Conservation (phyloP, 306 rosid species). For the Fragaria vesca region DNA sequence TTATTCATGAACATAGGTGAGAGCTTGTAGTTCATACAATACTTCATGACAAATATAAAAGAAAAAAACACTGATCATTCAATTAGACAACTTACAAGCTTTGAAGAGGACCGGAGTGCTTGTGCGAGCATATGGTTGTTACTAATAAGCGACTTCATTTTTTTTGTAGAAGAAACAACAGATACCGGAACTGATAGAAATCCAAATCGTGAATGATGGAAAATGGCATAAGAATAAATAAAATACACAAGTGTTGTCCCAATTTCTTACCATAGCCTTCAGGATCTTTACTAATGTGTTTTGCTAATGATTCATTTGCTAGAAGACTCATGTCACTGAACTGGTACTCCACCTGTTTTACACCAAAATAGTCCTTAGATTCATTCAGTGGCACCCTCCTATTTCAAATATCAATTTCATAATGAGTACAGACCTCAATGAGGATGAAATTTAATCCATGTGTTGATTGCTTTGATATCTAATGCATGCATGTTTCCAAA, state of each 20-base stretch:
- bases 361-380: constrained; percentile 3
- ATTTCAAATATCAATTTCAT: background rate
- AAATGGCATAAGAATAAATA: background rate
- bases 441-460: background rate
- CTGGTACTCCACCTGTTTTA: constrained; percentile 80
- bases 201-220: constrained; percentile 10
- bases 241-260: background rate
- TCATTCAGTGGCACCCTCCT: background rate
- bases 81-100: constrained; percentile 62
- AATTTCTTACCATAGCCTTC: constrained; percentile 79
- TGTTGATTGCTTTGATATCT: background rate
- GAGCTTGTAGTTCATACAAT: constrained; percentile 10
- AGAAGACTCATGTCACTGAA: constrained; percentile 86
- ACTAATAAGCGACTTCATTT: constrained; percentile 63
- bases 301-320: constrained; percentile 81
- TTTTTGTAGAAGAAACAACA: constrained; percentile 71
- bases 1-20: constrained; percentile 7
- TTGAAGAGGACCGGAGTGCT: constrained; percentile 73
- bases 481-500: background rate
- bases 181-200: constrained; percentile 64
- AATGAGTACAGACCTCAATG: background rate
- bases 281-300: constrained; percentile 81
- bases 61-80: background rate
- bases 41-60: background rate
- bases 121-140: constrained; percentile 58